Base-by-base conservation (phyloP, 495 filamentous ascomycete genomes). In the Lepraria neglecta region DNA sequence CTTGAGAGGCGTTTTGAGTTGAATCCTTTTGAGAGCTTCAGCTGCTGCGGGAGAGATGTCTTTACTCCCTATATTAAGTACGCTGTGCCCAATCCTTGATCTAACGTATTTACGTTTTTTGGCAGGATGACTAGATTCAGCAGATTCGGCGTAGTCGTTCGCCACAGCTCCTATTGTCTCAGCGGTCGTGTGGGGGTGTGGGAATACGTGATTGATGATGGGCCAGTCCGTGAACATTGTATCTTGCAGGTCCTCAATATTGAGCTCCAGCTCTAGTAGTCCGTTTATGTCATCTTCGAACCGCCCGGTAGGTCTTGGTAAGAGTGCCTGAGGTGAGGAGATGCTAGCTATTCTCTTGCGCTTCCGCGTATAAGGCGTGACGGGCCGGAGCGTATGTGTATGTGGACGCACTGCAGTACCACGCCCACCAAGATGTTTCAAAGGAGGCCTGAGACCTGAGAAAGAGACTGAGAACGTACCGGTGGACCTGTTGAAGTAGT, bases 381-480 rank as follows among this genome's bases (percentile, higher is more conserved):
- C 40, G 40, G 12, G 7, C 35, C 43, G 51, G 3, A 61, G 40
- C 14, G 42, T 54, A 42, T 17, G 59, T 27, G 24, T 54, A 10
- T 46, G 28, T 2, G 52, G 50, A 14, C 30, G 38, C 35, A 27
- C 14, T 15, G 28, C 50, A 15, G 33, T 55, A 15, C 40, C 50
- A 48, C 46, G 46, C 24, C 51, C 28, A 21, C 3, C 19, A 21
- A 24, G 3, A 5, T 33, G 19, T 54, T 28, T 61, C 31, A 40
- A 40, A 33, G 59, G 59, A 56, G 59, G 59, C 24, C 19, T 27
- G 28, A 61, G n/a, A 9, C 64, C 58, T 12, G 55, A 60, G 51
- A 66, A 65, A 35, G 53, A 65, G 21, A 61, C 61, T 15, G 71
- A 71, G 62, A 81, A 83, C 11, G 78, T 83, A 17, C 80, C 78